Evolutionary conservation across 2,329 filamentous ascomycete genomes (phyloP).

Genomic region (Colletotrichum magnum): DNA sequence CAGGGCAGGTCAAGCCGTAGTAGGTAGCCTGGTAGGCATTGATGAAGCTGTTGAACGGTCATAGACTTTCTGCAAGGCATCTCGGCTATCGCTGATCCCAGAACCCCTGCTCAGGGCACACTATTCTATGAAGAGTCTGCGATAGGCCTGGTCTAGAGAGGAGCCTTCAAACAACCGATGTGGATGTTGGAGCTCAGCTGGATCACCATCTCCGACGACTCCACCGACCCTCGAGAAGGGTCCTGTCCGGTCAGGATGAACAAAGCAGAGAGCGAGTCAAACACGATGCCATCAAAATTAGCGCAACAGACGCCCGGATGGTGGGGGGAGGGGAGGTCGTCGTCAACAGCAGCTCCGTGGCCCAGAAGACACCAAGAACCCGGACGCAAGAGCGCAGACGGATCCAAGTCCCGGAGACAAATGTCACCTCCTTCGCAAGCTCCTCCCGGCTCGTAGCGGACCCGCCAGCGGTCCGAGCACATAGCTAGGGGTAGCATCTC

Average conservation of each 20-base stretch:
- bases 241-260: neutral
- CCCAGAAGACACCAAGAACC: conserved; percentile 6
- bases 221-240: conserved; percentile 4
- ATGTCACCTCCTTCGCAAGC: conserved; percentile 33
- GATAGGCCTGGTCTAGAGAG: no score
- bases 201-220: conserved; percentile 11
- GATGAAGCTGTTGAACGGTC: neutral
- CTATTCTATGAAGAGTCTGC: no score
- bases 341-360: conserved; percentile 6
- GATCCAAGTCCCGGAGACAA: conserved; percentile 20
- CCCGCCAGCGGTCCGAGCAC: conserved; percentile 30
- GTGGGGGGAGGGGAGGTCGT: neutral
- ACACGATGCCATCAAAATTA: conserved; percentile 16
- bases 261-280: conserved; percentile 12
- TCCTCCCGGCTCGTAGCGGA: conserved; percentile 7
- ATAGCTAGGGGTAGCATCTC: conserved; percentile 11
- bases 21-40: neutral
- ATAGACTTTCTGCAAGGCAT: neutral
- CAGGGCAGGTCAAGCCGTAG: neutral
- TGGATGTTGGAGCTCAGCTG: conserved; percentile 3
- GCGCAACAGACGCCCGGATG: conserved; percentile 9
- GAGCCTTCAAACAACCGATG: neutral
- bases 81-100: conserved; percentile 21
- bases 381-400: conserved; percentile 1
- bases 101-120: conserved; percentile 1